A percentile compares a stretch with the other conserved stretches of the same genome.
phyloP scores from a whole-genome alignment of 176 grass and related monocot species.

The Phyllostachys edulis region DNA sequence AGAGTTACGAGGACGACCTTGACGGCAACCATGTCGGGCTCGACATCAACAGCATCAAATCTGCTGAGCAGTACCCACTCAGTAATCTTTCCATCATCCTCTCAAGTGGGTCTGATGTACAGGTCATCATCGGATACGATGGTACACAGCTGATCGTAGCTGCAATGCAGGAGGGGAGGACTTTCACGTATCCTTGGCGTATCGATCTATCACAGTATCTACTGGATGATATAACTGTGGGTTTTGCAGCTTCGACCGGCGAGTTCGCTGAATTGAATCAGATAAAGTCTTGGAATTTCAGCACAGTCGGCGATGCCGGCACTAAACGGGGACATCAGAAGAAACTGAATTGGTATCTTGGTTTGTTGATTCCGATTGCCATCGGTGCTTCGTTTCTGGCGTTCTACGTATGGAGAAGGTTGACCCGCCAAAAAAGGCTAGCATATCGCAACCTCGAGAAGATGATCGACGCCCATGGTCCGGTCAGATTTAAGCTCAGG shows the following conservation, averaged over 20 bases:
- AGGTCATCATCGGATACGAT: not conserved
- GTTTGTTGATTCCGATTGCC: not conserved
- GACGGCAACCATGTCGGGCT: constrained; percentile 52
- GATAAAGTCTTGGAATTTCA: constrained; percentile 13
- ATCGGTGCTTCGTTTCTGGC: not conserved
- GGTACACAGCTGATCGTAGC: accelerated
- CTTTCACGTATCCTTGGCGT: accelerated
- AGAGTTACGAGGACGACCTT: constrained; percentile 23
- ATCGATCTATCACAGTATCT: not conserved
- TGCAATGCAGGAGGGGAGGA: not conserved
- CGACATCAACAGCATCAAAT: constrained; percentile 42
- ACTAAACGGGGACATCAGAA: not conserved
- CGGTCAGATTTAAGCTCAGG: constrained; percentile 37
- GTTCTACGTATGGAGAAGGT: constrained; percentile 7
- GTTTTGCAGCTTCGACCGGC: not conserved
- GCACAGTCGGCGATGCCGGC: not conserved
- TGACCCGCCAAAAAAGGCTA: constrained; percentile 11
- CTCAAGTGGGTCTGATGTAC: not conserved
- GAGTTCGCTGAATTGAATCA: not conserved
- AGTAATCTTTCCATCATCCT: constrained; percentile 38
- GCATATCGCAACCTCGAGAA: constrained; percentile 50
- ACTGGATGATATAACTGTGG: constrained; percentile 3
- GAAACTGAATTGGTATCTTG: not conserved
- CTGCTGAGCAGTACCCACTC: not conserved
- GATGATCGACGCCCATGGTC: constrained; percentile 45